Evolutionary conservation across 2,329 filamentous ascomycete genomes (phyloP).

Genomic region (Raffaelea deltoideospora): DNA sequence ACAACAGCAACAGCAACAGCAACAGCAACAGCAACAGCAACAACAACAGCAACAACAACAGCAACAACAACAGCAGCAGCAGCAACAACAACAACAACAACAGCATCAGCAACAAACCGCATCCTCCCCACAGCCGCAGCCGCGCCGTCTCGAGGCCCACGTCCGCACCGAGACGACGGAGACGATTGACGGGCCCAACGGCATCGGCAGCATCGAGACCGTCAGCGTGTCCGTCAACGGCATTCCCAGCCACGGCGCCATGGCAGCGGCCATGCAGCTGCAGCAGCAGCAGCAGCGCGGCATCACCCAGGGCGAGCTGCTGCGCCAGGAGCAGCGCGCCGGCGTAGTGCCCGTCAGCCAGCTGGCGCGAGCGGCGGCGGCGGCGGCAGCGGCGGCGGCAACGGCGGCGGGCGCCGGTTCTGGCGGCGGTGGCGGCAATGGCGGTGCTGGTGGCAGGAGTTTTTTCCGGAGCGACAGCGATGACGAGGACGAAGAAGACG

Average conservation of each 20-base stretch:
- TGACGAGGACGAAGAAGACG: slow-evolving; percentile 3
- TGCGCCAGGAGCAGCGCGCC: slow-evolving; percentile 74
- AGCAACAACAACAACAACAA: slow-evolving; percentile 11
- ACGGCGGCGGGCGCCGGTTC: no score
- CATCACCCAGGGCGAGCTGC: slow-evolving; percentile 68
- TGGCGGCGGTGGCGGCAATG: slow-evolving; percentile 6
- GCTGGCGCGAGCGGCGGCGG: slow-evolving; percentile 24
- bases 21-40: neutral
- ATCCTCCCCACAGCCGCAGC: neutral
- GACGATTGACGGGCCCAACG: slow-evolving; percentile 69
- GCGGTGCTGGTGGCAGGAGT: neutral
- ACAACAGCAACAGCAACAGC: slow-evolving; percentile 2
- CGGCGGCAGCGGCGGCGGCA: slow-evolving; percentile 5
- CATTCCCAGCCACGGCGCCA: slow-evolving; percentile 36
- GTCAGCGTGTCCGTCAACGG: slow-evolving; percentile 64
- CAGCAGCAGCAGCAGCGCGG: slow-evolving; percentile 25
- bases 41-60: slow-evolving; percentile 6
- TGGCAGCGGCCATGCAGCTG: slow-evolving; percentile 9
- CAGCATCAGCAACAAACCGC: slow-evolving; percentile 8
- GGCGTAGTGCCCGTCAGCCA: slow-evolving; percentile 60
- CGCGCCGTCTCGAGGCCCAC: slow-evolving; percentile 33
- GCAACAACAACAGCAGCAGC: slow-evolving; percentile 3
- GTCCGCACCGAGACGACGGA: slow-evolving; percentile 61
- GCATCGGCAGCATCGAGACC: slow-evolving; percentile 64
- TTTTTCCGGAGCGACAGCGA: slow-evolving; percentile 1